Conservation (phyloP, 1,139 yeast species). For the Yamadazyma dushanensis region DNA sequence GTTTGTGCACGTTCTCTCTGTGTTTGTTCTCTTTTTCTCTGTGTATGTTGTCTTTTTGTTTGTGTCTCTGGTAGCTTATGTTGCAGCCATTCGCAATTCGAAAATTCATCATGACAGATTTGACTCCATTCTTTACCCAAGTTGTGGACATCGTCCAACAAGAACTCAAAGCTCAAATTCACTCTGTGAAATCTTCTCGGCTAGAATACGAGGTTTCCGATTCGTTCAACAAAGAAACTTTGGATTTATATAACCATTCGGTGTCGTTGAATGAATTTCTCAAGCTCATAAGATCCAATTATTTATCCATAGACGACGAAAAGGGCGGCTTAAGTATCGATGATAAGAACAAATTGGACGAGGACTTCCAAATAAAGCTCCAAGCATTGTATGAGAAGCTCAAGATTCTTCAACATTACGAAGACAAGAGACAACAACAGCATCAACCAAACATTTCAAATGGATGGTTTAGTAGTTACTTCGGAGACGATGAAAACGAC, state of each 20-base stretch:
- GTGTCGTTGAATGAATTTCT: constrained; percentile 40
- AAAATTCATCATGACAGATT: constrained; percentile 44
- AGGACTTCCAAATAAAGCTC: constrained; percentile 51
- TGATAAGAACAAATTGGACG: constrained; percentile 57
- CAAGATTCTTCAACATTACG: constrained; percentile 51
- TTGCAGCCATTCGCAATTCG: neutral
- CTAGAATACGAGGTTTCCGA: constrained; percentile 35
- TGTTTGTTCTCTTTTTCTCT: no score
- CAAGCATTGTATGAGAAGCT: constrained; percentile 53
- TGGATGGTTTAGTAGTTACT: constrained; percentile 25
- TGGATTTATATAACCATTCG: constrained; percentile 43
- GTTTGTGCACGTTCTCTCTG: no score
- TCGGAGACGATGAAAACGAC: constrained; percentile 32
- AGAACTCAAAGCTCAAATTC: constrained; percentile 21
- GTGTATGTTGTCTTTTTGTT: no score
- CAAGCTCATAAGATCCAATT: constrained; percentile 40
- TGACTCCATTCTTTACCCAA: constrained; percentile 52
- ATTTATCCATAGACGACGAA: constrained; percentile 36
- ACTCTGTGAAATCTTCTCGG: neutral
- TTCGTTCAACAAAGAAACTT: constrained; percentile 52
- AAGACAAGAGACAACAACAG: constrained; percentile 50
- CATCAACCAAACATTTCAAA: constrained; percentile 22
- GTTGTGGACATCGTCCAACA: constrained; percentile 46
- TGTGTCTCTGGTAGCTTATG: neutral
- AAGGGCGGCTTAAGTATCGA: constrained; percentile 24